These are phyloP conservation scores for Violaceomyces palustris DNA, from an alignment of 1,284 basidiomycete species.

Conservation along the genomic window DNA sequence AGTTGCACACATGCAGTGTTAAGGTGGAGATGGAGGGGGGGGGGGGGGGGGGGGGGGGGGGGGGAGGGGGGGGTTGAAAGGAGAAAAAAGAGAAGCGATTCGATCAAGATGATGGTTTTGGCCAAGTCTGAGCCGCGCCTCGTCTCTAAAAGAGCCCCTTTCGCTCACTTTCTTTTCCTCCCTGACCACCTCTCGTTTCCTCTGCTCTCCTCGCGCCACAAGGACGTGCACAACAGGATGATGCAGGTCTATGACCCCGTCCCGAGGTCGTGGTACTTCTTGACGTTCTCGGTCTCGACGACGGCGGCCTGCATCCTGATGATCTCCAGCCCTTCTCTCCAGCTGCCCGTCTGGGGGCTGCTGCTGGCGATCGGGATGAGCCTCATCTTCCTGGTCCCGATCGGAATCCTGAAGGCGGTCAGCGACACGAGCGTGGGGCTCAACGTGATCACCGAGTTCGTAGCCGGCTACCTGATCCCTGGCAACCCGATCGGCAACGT, in stretches of 20 bases:
- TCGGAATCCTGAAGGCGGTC: slow-evolving; percentile 57
- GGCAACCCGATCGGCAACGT: slow-evolving; percentile 57
- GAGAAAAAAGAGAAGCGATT: no score
- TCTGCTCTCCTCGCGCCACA: slow-evolving; percentile 20
- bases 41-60: no score
- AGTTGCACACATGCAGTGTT: no score
- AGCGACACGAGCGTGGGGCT: slow-evolving; percentile 56
- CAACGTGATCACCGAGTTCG: slow-evolving; percentile 57
- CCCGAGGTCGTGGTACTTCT: slow-evolving; percentile 48
- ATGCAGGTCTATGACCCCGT: slow-evolving; percentile 49
- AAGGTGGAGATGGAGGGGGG: no score
- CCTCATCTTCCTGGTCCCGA: slow-evolving; percentile 52
- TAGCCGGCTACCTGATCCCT: slow-evolving; percentile 56
- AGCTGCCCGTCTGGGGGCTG: slow-evolving; percentile 57
- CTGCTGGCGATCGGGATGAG: slow-evolving; percentile 56
- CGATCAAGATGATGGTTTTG: no score
- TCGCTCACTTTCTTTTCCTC: no score
- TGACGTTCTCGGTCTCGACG: slow-evolving; percentile 42
- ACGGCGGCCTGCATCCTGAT: slow-evolving; percentile 54
- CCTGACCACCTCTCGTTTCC: neutral
- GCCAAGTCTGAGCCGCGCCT: no score
- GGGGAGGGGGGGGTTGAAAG: no score
- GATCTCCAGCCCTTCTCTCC: slow-evolving; percentile 54
- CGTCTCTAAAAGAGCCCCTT: no score
- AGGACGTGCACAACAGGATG: slow-evolving; percentile 51